A percentile compares a stretch with the other conserved stretches of the same genome.
Conservation (phyloP, 1,284 basidiomycete genomes). For the Fomes fomentarius region DNA sequence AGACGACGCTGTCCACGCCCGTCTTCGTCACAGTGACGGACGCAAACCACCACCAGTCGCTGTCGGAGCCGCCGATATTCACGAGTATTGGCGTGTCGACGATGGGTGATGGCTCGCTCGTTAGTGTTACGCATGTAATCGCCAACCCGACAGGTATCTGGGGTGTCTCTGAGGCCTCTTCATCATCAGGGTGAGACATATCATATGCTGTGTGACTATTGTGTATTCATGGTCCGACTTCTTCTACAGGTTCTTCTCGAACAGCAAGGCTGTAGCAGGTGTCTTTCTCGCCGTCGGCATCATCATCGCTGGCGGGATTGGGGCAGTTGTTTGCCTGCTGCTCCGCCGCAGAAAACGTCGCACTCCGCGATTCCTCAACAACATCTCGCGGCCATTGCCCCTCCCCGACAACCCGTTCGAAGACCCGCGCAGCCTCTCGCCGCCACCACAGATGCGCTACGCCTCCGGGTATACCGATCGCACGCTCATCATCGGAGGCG, state of each 20-base stretch:
- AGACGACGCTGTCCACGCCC: slow-evolving; percentile 47
- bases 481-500: slow-evolving; percentile 21
- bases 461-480: slow-evolving; percentile 22
- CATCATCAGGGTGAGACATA: slow-evolving; percentile 22
- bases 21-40: slow-evolving; percentile 45
- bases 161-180: slow-evolving; percentile 17
- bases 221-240: too few relatives aligned
- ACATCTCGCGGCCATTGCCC: slow-evolving; percentile 40
- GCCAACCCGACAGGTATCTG: slow-evolving; percentile 48
- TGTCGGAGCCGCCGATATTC: slow-evolving; percentile 47
- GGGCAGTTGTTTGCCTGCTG: slow-evolving; percentile 38
- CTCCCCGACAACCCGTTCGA: slow-evolving; percentile 34
- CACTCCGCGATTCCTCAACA: slow-evolving; percentile 31
- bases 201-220: too few relatives aligned
- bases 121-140: slow-evolving; percentile 51
- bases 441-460: slow-evolving; percentile 22
- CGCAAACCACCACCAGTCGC: slow-evolving; percentile 36
- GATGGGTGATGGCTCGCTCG: slow-evolving; percentile 41
- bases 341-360: slow-evolving; percentile 41
- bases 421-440: slow-evolving; percentile 25
- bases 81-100: slow-evolving; percentile 50
- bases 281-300: slow-evolving; percentile 58
- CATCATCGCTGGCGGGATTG: slow-evolving; percentile 38
- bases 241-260: slow-evolving; percentile 52
- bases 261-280: slow-evolving; percentile 57